Conservation (phyloP, 2,329 filamentous ascomycete genomes). For the Aureobasidium sp. region DNA sequence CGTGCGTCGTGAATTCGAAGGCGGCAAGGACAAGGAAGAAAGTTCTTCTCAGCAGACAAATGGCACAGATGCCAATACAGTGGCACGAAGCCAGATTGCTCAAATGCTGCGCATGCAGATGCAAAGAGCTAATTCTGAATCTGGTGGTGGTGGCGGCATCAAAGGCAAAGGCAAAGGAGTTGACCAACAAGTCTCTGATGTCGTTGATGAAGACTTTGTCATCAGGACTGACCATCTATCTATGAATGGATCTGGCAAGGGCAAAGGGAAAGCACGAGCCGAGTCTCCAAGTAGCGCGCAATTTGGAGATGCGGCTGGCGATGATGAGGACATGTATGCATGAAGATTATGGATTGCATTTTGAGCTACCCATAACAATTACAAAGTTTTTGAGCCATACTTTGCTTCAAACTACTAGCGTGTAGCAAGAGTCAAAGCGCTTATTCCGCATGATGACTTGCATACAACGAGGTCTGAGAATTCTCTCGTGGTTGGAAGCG, state of each 20-base stretch:
- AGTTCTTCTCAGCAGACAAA: slow-evolving; percentile 18
- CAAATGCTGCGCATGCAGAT: slow-evolving; percentile 17
- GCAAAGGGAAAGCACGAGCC: slow-evolving; percentile 32
- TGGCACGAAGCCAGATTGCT: slow-evolving; percentile 11
- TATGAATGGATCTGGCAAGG: slow-evolving; percentile 24
- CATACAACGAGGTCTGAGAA: neutral
- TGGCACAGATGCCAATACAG: neutral
- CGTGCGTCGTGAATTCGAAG: slow-evolving; percentile 78
- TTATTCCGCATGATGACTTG: neutral
- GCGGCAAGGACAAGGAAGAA: slow-evolving; percentile 42
- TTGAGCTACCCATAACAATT: no score
- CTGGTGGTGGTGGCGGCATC: slow-evolving; percentile 19
- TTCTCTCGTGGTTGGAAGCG: neutral
- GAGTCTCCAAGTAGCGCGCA: slow-evolving; percentile 29
- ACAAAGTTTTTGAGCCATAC: no score
- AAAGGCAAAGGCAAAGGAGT: slow-evolving; percentile 27
- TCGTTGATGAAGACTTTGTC: slow-evolving; percentile 36
- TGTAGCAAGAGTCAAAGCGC: neutral
- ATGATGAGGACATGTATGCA: slow-evolving; percentile 39
- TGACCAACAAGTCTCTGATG: slow-evolving; percentile 17
- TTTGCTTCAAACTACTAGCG: no score
- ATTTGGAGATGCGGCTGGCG: slow-evolving; percentile 34
- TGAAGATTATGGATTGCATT: slow-evolving; percentile 5
- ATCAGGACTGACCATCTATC: slow-evolving; percentile 33
- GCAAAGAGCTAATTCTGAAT: slow-evolving; percentile 6